Evolutionary conservation across 1,139 yeast genomes (phyloP), one percentile per base, ranked within the genome.

Genomic region (Magnusiomyces fungicola): DNA sequence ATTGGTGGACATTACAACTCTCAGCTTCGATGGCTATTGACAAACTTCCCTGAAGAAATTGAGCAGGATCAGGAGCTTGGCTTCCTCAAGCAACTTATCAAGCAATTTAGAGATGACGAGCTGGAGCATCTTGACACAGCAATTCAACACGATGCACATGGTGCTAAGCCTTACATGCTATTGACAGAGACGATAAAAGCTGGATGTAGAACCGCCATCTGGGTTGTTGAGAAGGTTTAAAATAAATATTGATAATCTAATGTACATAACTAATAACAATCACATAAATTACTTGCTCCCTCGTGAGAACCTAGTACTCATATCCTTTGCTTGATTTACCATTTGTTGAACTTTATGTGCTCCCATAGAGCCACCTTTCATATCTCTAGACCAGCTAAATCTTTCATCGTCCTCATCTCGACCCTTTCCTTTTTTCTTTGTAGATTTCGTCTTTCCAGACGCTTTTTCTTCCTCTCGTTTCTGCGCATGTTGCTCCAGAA

Each of bases 71-170:
- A 76, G 0, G 75, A 78, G 19, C 65, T 89, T 48, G 65, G 67
- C 2, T 66, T 72, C 5, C 70, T 92, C 61, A 83, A 80, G 56
- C 70, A 75, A 34, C 74, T 79, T 2, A 81, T 94, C 48, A 81
- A 80, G 55, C 74, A 79, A 50, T 94, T 92, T 64, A 75, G 99
- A 64, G 98, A 92, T 63, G 96, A 92, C 52, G 99, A 92, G 65
- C 72, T 92, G 55, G 98, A 92, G 67, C 99, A 92, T 71, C 73
- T 94, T 60, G 88, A 92, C 58, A 92, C 96, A 1, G 98, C 98
- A 0, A 78, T 94, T 36, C 83, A 85, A 56, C 77, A 90, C 61
- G 97, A 92, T 62, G 92, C 98, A 0, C 85, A 89, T 58, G 79
- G 81, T 59, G 98, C 99, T 1, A 87, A 87, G 46, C 98, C 98